Evolutionary conservation across 1,284 basidiomycete species (phyloP).

Genomic region (Albatrellus sp.): DNA sequence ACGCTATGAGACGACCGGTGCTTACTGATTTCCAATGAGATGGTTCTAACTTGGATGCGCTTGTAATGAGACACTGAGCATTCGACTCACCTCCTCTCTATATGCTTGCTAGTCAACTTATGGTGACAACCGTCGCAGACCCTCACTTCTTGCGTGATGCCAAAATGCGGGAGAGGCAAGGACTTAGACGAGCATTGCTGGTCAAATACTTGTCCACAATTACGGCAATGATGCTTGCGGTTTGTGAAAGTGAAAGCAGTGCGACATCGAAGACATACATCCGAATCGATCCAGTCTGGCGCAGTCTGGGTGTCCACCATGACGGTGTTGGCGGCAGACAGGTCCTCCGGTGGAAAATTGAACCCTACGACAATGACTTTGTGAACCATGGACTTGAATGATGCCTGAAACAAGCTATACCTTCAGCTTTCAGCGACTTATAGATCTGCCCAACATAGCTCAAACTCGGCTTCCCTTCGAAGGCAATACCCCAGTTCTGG

Average conservation of each 20-base stretch:
- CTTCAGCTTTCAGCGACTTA: conserved; percentile 64
- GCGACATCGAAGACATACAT: conserved; percentile 89
- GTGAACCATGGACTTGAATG: background rate
- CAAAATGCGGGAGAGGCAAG: conserved; percentile 85
- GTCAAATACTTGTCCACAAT: conserved; percentile 96
- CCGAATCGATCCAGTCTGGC: conserved; percentile 94
- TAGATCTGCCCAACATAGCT: conserved; percentile 73
- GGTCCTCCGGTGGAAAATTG: conserved; percentile 75
- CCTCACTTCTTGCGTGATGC: conserved; percentile 86
- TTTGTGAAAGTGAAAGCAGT: conserved; percentile 92
- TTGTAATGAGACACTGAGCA: background rate
- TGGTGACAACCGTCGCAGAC: conserved; percentile 88
- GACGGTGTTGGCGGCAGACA: conserved; percentile 53
- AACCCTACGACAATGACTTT: conserved; percentile 37
- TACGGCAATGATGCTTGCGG: conserved; percentile 96
- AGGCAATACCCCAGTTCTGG: conserved; percentile 90
- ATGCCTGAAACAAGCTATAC: conserved; percentile 26
- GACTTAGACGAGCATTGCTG: conserved; percentile 84
- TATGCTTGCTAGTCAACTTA: conserved; percentile 51
- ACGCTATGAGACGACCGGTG: conserved; percentile 41
- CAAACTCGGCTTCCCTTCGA: conserved; percentile 72
- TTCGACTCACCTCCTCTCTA: conserved; percentile 35
- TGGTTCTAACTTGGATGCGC: background rate
- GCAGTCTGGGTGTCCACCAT: conserved; percentile 85
- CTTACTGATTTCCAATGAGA: background rate